phyloP scores from a whole-genome alignment of 164 flowering plant species.

The Platanus orientalis region DNA sequence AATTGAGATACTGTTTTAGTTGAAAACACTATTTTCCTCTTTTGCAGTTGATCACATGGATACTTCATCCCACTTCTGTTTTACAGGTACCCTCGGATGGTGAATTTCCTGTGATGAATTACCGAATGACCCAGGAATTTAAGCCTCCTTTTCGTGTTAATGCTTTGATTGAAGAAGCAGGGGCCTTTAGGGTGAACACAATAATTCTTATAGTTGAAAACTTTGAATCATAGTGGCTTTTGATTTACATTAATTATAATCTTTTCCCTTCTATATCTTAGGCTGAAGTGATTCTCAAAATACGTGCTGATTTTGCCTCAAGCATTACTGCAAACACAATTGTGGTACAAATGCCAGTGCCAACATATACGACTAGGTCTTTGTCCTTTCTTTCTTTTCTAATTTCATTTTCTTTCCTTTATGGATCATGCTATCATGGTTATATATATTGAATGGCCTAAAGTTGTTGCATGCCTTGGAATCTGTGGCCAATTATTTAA shows the following conservation, averaged over 20 bases:
- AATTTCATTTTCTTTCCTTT: background rate
- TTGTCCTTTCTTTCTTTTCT: constrained; percentile 4
- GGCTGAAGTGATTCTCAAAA: constrained; percentile 91
- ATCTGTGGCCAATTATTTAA: background rate
- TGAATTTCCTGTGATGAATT: constrained; percentile 97
- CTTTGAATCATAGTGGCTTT: background rate
- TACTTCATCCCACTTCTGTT: constrained; percentile 1
- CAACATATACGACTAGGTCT: constrained; percentile 78
- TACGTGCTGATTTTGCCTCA: constrained; percentile 78
- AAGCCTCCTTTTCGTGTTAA: constrained; percentile 90
- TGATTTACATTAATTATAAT: background rate
- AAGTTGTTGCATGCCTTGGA: background rate
- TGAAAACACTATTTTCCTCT: background rate
- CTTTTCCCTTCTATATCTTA: constrained; percentile 19
- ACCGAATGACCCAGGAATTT: constrained; percentile 94
- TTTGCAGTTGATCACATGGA: background rate
- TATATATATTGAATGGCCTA: background rate
- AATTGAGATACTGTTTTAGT: constrained; percentile 4
- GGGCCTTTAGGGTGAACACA: constrained; percentile 60
- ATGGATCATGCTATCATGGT: background rate
- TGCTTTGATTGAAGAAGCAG: constrained; percentile 88
- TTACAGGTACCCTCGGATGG: constrained; percentile 92
- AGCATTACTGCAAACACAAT: constrained; percentile 81
- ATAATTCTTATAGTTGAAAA: background rate
- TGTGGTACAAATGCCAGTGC: constrained; percentile 76